phyloP scores from a whole-genome alignment of 2,329 filamentous ascomycete genomes.

The Phyllosticta ampelicida region DNA sequence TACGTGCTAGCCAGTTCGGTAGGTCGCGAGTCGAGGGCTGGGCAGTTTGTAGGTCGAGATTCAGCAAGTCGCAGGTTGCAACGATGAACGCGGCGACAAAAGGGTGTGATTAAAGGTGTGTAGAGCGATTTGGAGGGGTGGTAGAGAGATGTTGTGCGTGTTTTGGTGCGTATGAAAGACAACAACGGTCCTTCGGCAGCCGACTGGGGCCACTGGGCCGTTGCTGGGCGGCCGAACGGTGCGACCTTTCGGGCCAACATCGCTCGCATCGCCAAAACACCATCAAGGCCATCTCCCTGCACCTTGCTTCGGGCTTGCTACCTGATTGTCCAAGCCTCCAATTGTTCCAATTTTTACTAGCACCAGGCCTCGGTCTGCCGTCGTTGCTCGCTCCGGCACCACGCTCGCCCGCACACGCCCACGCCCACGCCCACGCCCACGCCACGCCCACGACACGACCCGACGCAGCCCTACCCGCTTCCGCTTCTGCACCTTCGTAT shows the following conservation, averaged over 20 bases:
- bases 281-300: background rate
- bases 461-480: constrained; percentile 9
- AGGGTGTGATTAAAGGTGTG: background rate
- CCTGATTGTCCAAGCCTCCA: constrained; percentile 1
- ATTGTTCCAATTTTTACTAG: background rate
- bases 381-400: background rate
- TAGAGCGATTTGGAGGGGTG: background rate
- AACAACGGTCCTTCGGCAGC: constrained; percentile 9
- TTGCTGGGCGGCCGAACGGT: constrained; percentile 7
- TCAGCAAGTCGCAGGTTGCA: background rate
- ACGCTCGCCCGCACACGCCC: background rate
- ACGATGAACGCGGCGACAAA: background rate
- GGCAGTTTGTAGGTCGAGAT: background rate
- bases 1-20: background rate
- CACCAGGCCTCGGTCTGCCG: background rate
- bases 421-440: background rate
- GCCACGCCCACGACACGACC: constrained; percentile 3
- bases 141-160: constrained; percentile 4
- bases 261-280: background rate
- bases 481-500: background rate
- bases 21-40: background rate
- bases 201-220: constrained; percentile 1
- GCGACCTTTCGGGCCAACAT: constrained; percentile 2
- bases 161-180: constrained; percentile 7
- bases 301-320: background rate